These are phyloP conservation scores for Chlorella sp. DNA, from an alignment of 139 green algal species.

Conservation along the genomic window DNA sequence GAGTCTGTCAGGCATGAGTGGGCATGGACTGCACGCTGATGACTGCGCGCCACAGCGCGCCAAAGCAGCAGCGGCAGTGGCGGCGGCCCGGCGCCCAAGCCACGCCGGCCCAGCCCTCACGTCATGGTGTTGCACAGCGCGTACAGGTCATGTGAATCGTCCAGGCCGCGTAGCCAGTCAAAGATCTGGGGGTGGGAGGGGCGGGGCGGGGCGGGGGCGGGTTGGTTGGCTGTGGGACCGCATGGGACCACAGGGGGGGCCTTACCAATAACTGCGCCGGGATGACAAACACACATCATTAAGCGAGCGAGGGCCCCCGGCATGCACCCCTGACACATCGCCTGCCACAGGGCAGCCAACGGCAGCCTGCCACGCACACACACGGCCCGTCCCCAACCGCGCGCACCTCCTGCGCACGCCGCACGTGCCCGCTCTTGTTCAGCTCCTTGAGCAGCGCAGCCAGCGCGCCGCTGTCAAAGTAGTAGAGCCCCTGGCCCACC, in stretches of 20 bases:
- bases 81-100: no score
- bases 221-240: no score
- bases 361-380: neutral
- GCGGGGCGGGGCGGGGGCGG: neutral
- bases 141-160: conserved; percentile 60
- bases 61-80: neutral
- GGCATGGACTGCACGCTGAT: neutral
- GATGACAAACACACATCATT: neutral
- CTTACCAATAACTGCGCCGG: neutral
- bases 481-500: conserved; percentile 66
- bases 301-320: neutral
- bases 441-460: conserved; percentile 89
- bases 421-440: conserved; percentile 51
- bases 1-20: neutral
- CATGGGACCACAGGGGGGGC: neutral
- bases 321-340: neutral
- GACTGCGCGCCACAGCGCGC: neutral
- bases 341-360: no score
- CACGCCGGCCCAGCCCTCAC: no score
- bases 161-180: conserved; percentile 81
- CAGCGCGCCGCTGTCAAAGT: conserved; percentile 75
- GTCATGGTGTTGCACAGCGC: conserved; percentile 87
- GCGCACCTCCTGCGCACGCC: conserved; percentile 38
- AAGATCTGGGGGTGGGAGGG: conserved; percentile 65
- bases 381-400: neutral